Evolutionary conservation across 2,329 filamentous ascomycete genomes (phyloP).

Genomic region (Cercospora sp.): DNA sequence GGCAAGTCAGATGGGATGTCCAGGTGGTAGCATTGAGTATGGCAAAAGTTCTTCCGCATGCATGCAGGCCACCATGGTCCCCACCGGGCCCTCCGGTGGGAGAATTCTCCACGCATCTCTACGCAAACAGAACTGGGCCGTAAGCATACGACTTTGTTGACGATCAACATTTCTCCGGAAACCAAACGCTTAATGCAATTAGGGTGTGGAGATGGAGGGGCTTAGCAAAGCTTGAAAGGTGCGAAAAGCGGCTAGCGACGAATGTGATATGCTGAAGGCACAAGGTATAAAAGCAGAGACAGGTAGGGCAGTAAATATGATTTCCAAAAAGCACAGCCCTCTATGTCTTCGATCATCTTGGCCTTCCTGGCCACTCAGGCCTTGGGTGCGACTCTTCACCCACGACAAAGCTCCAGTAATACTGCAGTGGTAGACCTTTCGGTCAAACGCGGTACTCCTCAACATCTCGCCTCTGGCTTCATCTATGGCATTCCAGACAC

Average conservation of each 20-base stretch:
- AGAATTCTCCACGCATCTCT: neutral
- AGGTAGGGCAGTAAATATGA: neutral
- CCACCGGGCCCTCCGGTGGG: neutral
- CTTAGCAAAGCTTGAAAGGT: neutral
- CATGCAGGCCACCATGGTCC: neutral
- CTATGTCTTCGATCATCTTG: neutral
- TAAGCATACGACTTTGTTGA: neutral
- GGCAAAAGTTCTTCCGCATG: neutral
- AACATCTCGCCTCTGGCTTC: constrained; percentile 45
- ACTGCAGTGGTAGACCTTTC: constrained; percentile 37
- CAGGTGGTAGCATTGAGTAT: neutral
- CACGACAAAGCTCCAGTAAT: constrained; percentile 25
- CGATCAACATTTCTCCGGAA: neutral
- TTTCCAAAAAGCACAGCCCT: neutral
- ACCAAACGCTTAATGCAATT: neutral
- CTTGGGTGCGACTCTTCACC: constrained; percentile 11
- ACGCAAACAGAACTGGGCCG: too few species aligned
- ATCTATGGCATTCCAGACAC: constrained; percentile 45
- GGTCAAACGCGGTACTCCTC: constrained; percentile 38
- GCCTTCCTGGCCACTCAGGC: neutral
- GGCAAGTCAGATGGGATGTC: neutral
- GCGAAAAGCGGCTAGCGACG: neutral
- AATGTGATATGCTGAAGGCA: neutral
- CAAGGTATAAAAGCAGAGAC: neutral
- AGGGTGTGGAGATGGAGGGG: neutral